Base-by-base conservation (phyloP, 352 stramenopile species). In the Pythium periplocum region DNA sequence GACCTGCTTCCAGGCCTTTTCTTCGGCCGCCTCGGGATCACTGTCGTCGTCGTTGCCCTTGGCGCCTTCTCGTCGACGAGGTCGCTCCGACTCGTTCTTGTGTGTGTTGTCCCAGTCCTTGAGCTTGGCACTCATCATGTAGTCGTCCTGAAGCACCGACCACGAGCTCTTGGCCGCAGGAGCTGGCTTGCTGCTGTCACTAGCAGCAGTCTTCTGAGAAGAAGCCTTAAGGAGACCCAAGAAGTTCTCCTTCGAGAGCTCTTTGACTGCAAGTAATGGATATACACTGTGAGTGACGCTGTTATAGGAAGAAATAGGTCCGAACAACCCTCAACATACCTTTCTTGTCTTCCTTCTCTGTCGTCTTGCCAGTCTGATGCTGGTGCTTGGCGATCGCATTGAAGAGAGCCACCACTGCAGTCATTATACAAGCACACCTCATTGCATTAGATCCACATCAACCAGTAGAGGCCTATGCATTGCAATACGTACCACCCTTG, bases 321-420 rank as follows among this genome's bases (percentile, higher is more conserved):
- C 17, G 17, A 26, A 0, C 17, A 26, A 45, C 0, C 26, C 33
- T 17, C 10, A 30, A 45, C 53, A 11, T 40, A 82, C 72, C 75
- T 68, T 85, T 89, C 61, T 90, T 88, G 54, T 87, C 73, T 36
- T 75, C 71, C 66, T 78, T 85, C 26, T 85, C 68, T 26, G 78
- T 66, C 50, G 70, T 62, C 45, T 75, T 79, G 53, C 74, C 77
- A n/a, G 37, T 65, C 46, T 80, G 70, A 55, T 93, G 78, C 64
- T 93, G 83, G 57, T 93, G 83, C 69, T 90, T 92, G 46, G 84
- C 67, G 48, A 93, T 93, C 9, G 83, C 83, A 51, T 93, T 93
- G 55, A 93, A 93, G 31, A 93, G 59, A 33, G 83, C 80, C 11
- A 93, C 83, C 44, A 93, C 83, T 86, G 52, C 32, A 26, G 17